phyloP scores from a whole-genome alignment of 345 rosid genomes.

The Combretum micranthum region DNA sequence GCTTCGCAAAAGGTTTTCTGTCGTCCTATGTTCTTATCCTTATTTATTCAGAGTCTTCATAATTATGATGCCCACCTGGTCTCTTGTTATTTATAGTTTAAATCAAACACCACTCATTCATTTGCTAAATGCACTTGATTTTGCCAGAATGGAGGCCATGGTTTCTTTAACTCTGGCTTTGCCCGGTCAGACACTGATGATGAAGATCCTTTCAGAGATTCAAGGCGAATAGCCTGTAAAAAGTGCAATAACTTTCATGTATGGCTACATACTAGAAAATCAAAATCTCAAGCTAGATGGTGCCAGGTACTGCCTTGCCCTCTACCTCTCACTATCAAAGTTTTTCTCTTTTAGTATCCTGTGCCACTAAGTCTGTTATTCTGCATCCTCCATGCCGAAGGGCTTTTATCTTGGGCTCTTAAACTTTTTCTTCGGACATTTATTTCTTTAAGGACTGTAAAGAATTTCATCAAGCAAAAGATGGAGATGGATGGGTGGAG shows the following conservation, averaged over 20 bases:
- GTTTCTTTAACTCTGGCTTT: slow-evolving; percentile 58
- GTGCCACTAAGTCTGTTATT: not conserved
- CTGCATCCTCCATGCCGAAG: not conserved
- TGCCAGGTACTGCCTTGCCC: slow-evolving; percentile 66
- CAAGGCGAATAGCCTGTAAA: slow-evolving; percentile 86
- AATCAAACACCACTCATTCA: too few species aligned
- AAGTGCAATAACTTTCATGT: slow-evolving; percentile 68
- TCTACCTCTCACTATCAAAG: not conserved
- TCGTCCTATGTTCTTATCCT: not conserved
- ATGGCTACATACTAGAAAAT: slow-evolving; percentile 69
- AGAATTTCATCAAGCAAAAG: slow-evolving; percentile 90
- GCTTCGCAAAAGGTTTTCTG: slow-evolving; percentile 66
- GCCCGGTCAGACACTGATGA: slow-evolving; percentile 48
- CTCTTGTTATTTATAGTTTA: too few species aligned
- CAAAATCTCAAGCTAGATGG: slow-evolving; percentile 94
- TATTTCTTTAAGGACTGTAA: slow-evolving; percentile 67
- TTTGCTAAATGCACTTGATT: slow-evolving; percentile 6
- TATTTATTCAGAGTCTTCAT: not conserved
- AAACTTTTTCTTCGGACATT: slow-evolving; percentile 8
- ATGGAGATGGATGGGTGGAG: slow-evolving; percentile 99
- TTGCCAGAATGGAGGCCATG: slow-evolving; percentile 46
- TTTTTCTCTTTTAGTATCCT: not conserved
- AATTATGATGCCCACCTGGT: too few species aligned
- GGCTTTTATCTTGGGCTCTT: not conserved
- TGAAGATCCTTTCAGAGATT: slow-evolving; percentile 65